A percentile compares a stretch with the other conserved stretches of the same genome.
These are phyloP conservation scores for Aurantiochytrium sp. DNA, from an alignment of 108 stramenopile genomes.

Conservation along the genomic window DNA sequence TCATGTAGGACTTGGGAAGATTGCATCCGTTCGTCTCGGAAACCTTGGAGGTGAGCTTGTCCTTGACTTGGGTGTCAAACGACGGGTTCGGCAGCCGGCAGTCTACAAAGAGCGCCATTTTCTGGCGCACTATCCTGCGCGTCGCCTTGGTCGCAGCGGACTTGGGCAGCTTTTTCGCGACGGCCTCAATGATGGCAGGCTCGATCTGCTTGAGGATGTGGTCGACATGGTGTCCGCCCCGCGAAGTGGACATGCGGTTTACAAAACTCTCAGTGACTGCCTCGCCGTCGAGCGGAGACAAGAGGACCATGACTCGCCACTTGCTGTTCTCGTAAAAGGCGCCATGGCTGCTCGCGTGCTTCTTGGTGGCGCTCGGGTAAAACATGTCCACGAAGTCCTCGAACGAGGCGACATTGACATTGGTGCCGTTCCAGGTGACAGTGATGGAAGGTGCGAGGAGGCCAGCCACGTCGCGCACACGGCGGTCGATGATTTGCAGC, in stretches of 20 bases:
- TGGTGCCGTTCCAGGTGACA: conserved; percentile 63
- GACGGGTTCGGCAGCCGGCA: background rate
- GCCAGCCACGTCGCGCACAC: conserved; percentile 80
- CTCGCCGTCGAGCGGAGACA: conserved; percentile 60
- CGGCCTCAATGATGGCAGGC: conserved; percentile 58
- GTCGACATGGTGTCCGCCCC: conserved; percentile 83
- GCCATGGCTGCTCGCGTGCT: conserved; percentile 23
- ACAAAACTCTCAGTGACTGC: conserved; percentile 74
- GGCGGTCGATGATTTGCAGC: conserved; percentile 70
- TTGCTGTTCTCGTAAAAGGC: conserved; percentile 49
- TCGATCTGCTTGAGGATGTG: background rate
- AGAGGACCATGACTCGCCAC: conserved; percentile 47
- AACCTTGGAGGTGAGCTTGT: conserved; percentile 37
- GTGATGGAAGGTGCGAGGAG: conserved; percentile 56
- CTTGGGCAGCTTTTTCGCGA: conserved; percentile 66
- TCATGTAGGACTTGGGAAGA: conserved; percentile 51
- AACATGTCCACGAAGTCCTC: conserved; percentile 49
- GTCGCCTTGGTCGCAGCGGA: conserved; percentile 41
- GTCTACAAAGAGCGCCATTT: background rate
- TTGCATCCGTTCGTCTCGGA: background rate
- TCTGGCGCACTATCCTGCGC: background rate
- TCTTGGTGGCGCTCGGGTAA: conserved; percentile 22
- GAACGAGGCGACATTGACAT: conserved; percentile 43
- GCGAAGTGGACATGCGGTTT: conserved; percentile 75
- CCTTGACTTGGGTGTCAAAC: conserved; percentile 39